Percentiles rank a stretch among this genome's conserved stretches.
These are phyloP conservation scores for Kodamaea suecica DNA, from an alignment of 1,139 yeast species.

Conservation along the genomic window DNA sequence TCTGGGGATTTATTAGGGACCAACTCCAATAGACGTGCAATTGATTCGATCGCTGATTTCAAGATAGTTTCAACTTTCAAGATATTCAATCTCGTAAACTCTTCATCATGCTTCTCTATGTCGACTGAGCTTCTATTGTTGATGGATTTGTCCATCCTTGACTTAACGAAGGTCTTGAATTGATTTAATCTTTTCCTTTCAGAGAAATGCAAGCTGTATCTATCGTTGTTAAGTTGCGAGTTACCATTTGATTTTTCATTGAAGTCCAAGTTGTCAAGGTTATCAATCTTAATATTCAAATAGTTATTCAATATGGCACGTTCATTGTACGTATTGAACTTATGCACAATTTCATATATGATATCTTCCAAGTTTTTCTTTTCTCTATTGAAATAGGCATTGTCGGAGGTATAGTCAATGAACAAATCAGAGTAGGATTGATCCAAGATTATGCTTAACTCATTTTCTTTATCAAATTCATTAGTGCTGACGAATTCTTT, in stretches of 20 bases:
- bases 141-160: constrained; percentile 28
- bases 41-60: constrained; percentile 72
- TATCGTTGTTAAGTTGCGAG: constrained; percentile 18
- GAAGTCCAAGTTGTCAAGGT: constrained; percentile 30
- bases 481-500: constrained; percentile 54
- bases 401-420: constrained; percentile 64
- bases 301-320: constrained; percentile 46
- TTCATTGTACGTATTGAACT: constrained; percentile 52
- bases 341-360: constrained; percentile 48
- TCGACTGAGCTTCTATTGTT: constrained; percentile 23
- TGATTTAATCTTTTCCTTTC: constrained; percentile 42
- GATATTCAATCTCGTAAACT: constrained; percentile 36
- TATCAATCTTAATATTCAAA: constrained; percentile 43
- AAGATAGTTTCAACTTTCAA: constrained; percentile 60
- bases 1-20: constrained; percentile 63
- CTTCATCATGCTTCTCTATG: constrained; percentile 22
- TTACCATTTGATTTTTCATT: constrained; percentile 13
- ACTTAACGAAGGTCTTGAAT: constrained; percentile 40
- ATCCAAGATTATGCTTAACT: constrained; percentile 59
- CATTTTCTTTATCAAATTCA: constrained; percentile 42
- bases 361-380: constrained; percentile 66
- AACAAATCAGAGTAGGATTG: constrained; percentile 72
- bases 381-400: constrained; percentile 70
- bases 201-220: constrained; percentile 33
- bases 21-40: constrained; percentile 75